Base-by-base conservation (phyloP, 2,329 filamentous ascomycete genomes). In the Lithohypha guttulata region DNA sequence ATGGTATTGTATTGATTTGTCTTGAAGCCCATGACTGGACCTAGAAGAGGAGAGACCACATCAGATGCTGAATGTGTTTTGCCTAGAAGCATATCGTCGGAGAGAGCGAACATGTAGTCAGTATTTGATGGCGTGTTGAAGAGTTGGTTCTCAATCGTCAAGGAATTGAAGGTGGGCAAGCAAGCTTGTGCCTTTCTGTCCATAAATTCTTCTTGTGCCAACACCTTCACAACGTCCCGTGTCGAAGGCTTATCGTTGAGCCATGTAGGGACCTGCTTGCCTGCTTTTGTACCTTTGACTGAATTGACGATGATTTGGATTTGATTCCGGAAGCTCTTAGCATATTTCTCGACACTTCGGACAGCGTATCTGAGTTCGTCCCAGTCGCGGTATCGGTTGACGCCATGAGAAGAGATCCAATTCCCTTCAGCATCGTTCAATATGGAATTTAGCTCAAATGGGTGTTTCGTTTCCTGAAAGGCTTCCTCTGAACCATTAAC, bases 231-330 rank as follows among this genome's bases (percentile, higher is more conserved):
- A 14, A 42, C 27, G 11, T 45, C 25, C 21, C 36, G 15, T 8
- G 42, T 42, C 10, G 21, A 7, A 3, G 35, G 30, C 10, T 47
- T 34, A 17, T 44, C 33, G 23, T 38, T 45, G 25, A 47, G 39
- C 45, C 45, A 47, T 10, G 14, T 42, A 17, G 45, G 45, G 3
- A 42, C 15, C 29, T 47, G 45, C 28, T 42, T 43, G n/a, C 42
- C 31, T 19, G 28, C 40, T 9, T 17, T 18, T 4, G 35, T 39
- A 2, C 35, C 39, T 15, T 42, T 29, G 7, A 47, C 42, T 9
- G 45, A 47, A 25, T 47, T 47, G 15, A 47, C 45, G 6, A 47
- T 32, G 22, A 47, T 42, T 32, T 47, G 42, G 23, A 47, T 47
- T 30, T 44, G 42, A 30, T 47, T 47, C 22, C 35, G 35, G 40